Conservation (phyloP, 1,284 basidiomycete genomes). For the Austropuccinia psidii region DNA sequence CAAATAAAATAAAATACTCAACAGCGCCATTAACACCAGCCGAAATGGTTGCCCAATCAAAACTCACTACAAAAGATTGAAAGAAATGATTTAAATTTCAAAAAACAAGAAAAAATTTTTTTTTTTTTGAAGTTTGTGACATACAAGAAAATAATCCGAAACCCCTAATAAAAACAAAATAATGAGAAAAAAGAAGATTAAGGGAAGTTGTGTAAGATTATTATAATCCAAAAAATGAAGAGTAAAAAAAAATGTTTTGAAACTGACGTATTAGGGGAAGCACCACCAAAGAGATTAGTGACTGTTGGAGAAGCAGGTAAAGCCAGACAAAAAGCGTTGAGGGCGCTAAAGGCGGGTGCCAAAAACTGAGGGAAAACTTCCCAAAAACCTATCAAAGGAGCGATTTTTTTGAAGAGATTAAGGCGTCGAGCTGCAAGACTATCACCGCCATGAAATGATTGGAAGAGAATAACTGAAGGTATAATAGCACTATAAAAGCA, state of each 20-base stretch:
- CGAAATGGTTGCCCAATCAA: slow-evolving; percentile 37
- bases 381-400: slow-evolving; percentile 34
- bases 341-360: slow-evolving; percentile 32
- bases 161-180: background rate
- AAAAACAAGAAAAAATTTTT: background rate
- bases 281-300: slow-evolving; percentile 30
- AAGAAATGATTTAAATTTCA: background rate
- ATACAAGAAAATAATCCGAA: slow-evolving; percentile 35
- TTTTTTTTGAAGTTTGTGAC: background rate
- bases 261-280: slow-evolving; percentile 36
- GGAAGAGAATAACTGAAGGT: slow-evolving; percentile 35
- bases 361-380: slow-evolving; percentile 36
- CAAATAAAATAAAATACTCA: background rate
- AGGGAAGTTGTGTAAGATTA: background rate
- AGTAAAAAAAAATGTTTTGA: background rate
- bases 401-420: slow-evolving; percentile 24
- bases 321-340: slow-evolving; percentile 34
- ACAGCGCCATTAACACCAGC: slow-evolving; percentile 37
- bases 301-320: slow-evolving; percentile 22
- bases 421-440: slow-evolving; percentile 24
- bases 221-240: background rate
- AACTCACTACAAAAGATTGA: slow-evolving; percentile 16
- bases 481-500: slow-evolving; percentile 23
- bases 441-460: slow-evolving; percentile 34
- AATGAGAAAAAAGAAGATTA: background rate